Conservation (phyloP, 2,329 filamentous ascomycete genomes). For the Talaromyces sp. region DNA sequence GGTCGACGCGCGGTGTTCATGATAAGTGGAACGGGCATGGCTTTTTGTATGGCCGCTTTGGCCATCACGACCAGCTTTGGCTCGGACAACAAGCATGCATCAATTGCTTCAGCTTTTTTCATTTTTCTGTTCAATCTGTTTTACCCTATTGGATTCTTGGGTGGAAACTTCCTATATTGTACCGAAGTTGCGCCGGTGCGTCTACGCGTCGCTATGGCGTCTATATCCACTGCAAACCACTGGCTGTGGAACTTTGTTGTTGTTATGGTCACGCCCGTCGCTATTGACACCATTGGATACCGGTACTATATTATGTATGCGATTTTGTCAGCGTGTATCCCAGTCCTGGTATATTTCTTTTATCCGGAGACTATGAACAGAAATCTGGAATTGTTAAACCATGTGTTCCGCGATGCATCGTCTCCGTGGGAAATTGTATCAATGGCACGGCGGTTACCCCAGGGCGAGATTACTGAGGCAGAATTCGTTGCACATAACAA, state of each 20-base stretch:
- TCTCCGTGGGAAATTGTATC: slow-evolving; percentile 27
- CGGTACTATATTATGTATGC: slow-evolving; percentile 58
- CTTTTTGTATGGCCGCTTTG: slow-evolving; percentile 58
- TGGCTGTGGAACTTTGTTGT: slow-evolving; percentile 64
- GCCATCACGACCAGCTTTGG: slow-evolving; percentile 39
- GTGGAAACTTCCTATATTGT: slow-evolving; percentile 55
- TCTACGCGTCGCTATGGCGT: slow-evolving; percentile 56
- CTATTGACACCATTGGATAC: slow-evolving; percentile 57
- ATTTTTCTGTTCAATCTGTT: slow-evolving; percentile 68
- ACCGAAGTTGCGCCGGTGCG: slow-evolving; percentile 54
- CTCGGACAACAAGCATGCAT: slow-evolving; percentile 7
- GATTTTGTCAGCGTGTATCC: slow-evolving; percentile 45
- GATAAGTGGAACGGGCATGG: slow-evolving; percentile 56
- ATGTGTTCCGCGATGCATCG: slow-evolving; percentile 55
- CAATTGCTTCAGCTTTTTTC: slow-evolving; percentile 14
- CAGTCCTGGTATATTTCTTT: slow-evolving; percentile 57
- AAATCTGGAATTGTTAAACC: slow-evolving; percentile 66
- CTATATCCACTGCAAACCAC: slow-evolving; percentile 63
- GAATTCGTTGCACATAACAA: slow-evolving; percentile 13
- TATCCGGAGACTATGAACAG: slow-evolving; percentile 60
- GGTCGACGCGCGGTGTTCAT: slow-evolving; percentile 57
- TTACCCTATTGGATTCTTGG: slow-evolving; percentile 65
- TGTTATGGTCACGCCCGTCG: slow-evolving; percentile 65
- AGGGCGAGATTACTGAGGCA: slow-evolving; percentile 22
- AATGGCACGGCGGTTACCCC: slow-evolving; percentile 25